These are phyloP conservation scores for Starmerella geochares DNA, from an alignment of 805 yeast genomes.

Conservation along the genomic window DNA sequence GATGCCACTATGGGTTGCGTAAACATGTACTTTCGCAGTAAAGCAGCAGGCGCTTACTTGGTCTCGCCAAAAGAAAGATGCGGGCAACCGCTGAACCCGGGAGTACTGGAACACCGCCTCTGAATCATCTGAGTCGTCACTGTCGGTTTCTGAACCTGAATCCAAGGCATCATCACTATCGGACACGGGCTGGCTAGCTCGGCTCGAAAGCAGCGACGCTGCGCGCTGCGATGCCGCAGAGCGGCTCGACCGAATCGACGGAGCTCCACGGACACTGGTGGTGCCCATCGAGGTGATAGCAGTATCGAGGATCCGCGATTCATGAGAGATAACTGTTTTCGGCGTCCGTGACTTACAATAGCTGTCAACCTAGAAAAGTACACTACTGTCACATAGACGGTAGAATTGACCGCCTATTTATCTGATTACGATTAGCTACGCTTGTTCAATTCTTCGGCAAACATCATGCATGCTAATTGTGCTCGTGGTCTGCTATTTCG, in stretches of 20 bases:
- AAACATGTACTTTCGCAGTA: constrained; percentile 51
- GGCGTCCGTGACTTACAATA: too few species aligned
- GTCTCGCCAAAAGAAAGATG: constrained; percentile 60
- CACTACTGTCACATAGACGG: too few species aligned
- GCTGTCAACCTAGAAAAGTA: too few species aligned
- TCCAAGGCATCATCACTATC: not conserved
- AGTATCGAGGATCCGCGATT: not conserved
- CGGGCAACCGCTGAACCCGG: constrained; percentile 57
- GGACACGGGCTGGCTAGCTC: not conserved
- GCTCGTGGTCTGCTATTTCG: too few species aligned
- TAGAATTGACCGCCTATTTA: too few species aligned
- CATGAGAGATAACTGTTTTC: too few species aligned
- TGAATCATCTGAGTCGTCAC: constrained; percentile 30
- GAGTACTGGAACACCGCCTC: constrained; percentile 57
- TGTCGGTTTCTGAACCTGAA: constrained; percentile 11
- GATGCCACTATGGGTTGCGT: constrained; percentile 85
- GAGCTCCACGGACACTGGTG: constrained; percentile 6
- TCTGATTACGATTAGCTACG: too few species aligned
- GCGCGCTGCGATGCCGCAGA: constrained; percentile 1
- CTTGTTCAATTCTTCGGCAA: too few species aligned
- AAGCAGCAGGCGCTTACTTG: constrained; percentile 64
- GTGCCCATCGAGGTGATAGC: constrained; percentile 1
- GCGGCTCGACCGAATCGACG: constrained; percentile 4
- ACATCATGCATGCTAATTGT: too few species aligned
- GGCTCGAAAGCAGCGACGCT: not conserved